A percentile compares a stretch with the other conserved stretches of the same genome.
Conservation (phyloP, 768 basidiomycete species). For the Agrocybe chaxingu region DNA sequence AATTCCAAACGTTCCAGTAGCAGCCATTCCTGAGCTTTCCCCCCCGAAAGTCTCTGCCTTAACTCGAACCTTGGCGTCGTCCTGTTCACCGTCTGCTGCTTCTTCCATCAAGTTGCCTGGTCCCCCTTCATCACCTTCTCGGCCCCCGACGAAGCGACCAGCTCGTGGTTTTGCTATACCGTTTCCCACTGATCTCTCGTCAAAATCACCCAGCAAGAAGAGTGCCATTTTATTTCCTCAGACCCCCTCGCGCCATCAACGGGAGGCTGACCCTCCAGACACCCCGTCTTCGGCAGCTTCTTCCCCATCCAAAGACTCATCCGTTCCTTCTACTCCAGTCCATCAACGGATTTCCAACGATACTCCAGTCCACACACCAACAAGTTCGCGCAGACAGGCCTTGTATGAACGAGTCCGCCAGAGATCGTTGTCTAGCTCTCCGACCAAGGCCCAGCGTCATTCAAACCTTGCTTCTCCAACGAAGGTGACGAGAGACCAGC, state of each 20-base stretch:
- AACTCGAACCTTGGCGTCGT: constrained; percentile 69
- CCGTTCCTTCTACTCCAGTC: constrained; percentile 63
- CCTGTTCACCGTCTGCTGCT: constrained; percentile 66
- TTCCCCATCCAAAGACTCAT: constrained; percentile 27
- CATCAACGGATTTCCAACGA: constrained; percentile 55
- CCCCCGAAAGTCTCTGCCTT: constrained; percentile 60
- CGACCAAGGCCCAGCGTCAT: constrained; percentile 51
- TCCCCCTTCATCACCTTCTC: constrained; percentile 40
- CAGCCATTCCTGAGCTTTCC: constrained; percentile 62
- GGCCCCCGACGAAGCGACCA: constrained; percentile 36
- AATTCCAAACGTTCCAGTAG: constrained; percentile 61
- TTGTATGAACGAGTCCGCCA: constrained; percentile 79
- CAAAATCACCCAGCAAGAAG: constrained; percentile 47
- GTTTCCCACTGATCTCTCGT: constrained; percentile 43
- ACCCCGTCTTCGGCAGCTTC: constrained; percentile 39
- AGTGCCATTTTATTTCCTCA: constrained; percentile 52
- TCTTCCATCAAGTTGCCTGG: constrained; percentile 38
- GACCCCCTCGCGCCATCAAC: constrained; percentile 57
- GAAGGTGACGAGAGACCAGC: constrained; percentile 60
- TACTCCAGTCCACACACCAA: constrained; percentile 66
- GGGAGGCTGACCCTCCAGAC: constrained; percentile 34
- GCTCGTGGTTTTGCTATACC: constrained; percentile 41
- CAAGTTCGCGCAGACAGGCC: constrained; percentile 73
- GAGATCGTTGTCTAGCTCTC: constrained; percentile 64
- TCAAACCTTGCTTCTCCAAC: constrained; percentile 30